Evolutionary conservation across 257 asterid species (phyloP).

Genomic region (Solanum dulcamara): DNA sequence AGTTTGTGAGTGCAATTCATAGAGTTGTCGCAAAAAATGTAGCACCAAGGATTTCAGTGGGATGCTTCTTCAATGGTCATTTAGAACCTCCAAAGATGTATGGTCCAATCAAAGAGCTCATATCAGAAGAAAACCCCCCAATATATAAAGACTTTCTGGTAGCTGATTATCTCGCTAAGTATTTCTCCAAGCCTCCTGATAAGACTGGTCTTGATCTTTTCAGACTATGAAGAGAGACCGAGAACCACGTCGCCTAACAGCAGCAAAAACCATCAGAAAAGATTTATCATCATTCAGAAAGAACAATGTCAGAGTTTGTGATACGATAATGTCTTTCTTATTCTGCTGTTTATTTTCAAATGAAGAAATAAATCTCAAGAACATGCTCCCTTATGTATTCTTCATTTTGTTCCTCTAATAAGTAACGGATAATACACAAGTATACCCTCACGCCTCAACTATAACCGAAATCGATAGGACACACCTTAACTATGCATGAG

Average conservation of each 20-base stretch:
- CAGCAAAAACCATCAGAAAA: not conserved
- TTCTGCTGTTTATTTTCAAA: not conserved
- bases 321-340: not conserved
- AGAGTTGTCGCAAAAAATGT: conserved; percentile 40
- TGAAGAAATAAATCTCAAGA: not conserved
- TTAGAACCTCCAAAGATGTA: conserved; percentile 8
- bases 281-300: not conserved
- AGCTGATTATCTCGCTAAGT: conserved; percentile 22
- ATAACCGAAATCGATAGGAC: no score
- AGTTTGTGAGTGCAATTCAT: conserved; percentile 49
- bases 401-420: conserved; percentile 1
- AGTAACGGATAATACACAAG: no score
- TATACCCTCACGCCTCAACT: no score
- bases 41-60: conserved; percentile 64
- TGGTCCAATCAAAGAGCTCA: conserved; percentile 44
- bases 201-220: conserved; percentile 43
- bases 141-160: conserved; percentile 38
- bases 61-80: conserved; percentile 39
- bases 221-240: conserved; percentile 4
- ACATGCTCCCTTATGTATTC: not conserved
- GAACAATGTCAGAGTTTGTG: not conserved
- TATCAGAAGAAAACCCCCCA: conserved; percentile 21
- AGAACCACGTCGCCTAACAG: not conserved
- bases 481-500: no score
- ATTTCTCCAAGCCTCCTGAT: conserved; percentile 25